phyloP scores from a whole-genome alignment of 306 rosid genomes.

The Cucumis hystrix region DNA sequence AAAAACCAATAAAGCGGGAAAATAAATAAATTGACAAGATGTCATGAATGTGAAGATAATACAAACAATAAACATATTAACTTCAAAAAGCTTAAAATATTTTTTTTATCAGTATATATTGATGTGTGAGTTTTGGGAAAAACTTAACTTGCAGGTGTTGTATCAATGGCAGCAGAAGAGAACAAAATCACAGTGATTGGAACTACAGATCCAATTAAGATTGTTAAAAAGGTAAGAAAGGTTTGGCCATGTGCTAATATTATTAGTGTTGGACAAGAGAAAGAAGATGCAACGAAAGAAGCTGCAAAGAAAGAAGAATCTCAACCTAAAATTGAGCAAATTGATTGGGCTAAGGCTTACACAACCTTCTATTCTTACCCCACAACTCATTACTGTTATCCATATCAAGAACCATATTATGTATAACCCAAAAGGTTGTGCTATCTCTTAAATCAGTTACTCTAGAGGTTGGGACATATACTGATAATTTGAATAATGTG shows the following conservation, averaged over 20 bases:
- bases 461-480: too few species aligned
- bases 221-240: conserved; percentile 50
- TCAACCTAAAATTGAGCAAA: neutral
- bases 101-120: neutral
- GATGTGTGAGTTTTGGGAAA: too few species aligned
- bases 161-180: conserved; percentile 59
- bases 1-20: too few species aligned
- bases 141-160: conserved; percentile 39
- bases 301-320: neutral
- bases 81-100: too few species aligned
- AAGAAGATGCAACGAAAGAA: conserved; percentile 3
- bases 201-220: conserved; percentile 36
- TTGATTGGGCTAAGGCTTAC: neutral
- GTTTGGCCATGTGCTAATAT: conserved; percentile 41
- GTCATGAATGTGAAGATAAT: too few species aligned
- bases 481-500: too few species aligned
- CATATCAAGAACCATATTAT: neutral
- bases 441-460: neutral
- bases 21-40: too few species aligned
- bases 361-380: neutral
- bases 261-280: conserved; percentile 65
- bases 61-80: too few species aligned
- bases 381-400: neutral
- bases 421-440: neutral
- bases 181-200: conserved; percentile 60